phyloP scores from a whole-genome alignment of 2,329 filamentous ascomycete genomes.

The Xylaria sp. region DNA sequence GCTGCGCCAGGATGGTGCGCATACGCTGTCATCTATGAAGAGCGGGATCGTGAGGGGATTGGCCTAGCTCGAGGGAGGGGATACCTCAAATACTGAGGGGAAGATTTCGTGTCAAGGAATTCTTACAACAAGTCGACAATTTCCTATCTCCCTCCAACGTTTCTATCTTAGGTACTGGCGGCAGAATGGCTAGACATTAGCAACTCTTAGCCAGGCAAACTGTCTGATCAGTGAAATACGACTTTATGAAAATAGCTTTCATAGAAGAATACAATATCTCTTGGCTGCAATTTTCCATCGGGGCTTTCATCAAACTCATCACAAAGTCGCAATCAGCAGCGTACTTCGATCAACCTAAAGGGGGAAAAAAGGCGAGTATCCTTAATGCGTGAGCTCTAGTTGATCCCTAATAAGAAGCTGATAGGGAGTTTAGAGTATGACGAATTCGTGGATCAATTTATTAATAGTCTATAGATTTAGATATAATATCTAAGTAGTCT shows the following conservation, averaged over 20 bases:
- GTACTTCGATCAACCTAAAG: background rate
- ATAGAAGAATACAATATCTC: background rate
- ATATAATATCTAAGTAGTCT: background rate
- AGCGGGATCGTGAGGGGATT: too few species aligned
- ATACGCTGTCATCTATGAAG: too few species aligned
- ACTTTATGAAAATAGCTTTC: background rate
- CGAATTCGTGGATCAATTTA: background rate
- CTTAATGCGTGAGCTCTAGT: background rate
- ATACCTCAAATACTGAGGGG: background rate
- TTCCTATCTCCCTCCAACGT: background rate
- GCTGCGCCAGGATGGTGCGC: background rate
- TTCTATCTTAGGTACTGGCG: background rate
- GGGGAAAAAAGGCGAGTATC: background rate
- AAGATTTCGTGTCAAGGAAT: too few species aligned
- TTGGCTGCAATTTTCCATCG: background rate
- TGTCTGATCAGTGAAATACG: background rate
- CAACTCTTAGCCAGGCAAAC: background rate
- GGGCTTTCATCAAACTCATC: background rate
- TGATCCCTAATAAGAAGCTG: background rate
- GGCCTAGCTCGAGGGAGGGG: background rate
- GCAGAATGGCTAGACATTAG: background rate
- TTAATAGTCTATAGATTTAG: background rate
- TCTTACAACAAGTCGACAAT: background rate
- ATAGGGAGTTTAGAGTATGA: background rate
- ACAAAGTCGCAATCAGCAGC: too few species aligned